Evolutionary conservation across 192 early-diverging fungal species (phyloP).

Genomic region (Podila clonocystis): DNA sequence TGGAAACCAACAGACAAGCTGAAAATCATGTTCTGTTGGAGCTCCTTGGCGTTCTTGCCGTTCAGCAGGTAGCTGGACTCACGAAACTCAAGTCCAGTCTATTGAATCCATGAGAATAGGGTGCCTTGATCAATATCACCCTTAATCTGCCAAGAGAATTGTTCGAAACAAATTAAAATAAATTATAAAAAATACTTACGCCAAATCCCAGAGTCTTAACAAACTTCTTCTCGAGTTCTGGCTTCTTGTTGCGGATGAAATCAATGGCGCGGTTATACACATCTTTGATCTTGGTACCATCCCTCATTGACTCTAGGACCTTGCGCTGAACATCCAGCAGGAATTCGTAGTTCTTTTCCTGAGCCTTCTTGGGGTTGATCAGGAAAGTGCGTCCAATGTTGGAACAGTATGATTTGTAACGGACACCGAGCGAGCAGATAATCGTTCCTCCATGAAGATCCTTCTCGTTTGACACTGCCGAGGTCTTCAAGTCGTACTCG

Average conservation of each 20-base stretch:
- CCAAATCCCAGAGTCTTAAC: conserved; percentile 88
- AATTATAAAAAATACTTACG: conserved; percentile 54
- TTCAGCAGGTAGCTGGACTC: conserved; percentile 85
- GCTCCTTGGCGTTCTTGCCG: conserved; percentile 70
- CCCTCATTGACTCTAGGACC: conserved; percentile 73
- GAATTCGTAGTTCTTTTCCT: conserved; percentile 95
- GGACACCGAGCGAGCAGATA: conserved; percentile 91
- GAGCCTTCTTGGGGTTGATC: conserved; percentile 88
- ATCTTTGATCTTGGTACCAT: conserved; percentile 79
- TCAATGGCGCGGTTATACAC: conserved; percentile 78
- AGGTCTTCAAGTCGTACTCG: conserved; percentile 85
- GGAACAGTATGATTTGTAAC: conserved; percentile 96
- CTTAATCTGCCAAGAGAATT: background rate
- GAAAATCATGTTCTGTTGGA: conserved; percentile 87
- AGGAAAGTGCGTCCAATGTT: conserved; percentile 94
- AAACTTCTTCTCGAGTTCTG: conserved; percentile 89
- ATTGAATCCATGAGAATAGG: background rate
- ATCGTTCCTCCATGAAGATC: conserved; percentile 89
- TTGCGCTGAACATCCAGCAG: conserved; percentile 87
- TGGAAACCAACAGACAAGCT: conserved; percentile 89
- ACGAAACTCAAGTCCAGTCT: conserved; percentile 94
- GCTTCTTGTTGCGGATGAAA: conserved; percentile 79
- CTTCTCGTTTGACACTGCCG: conserved; percentile 78
- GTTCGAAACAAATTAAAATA: background rate
- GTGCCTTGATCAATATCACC: background rate